phyloP scores from a whole-genome alignment of 2,329 filamentous ascomycete genomes.

The Neospermospora avenae region DNA sequence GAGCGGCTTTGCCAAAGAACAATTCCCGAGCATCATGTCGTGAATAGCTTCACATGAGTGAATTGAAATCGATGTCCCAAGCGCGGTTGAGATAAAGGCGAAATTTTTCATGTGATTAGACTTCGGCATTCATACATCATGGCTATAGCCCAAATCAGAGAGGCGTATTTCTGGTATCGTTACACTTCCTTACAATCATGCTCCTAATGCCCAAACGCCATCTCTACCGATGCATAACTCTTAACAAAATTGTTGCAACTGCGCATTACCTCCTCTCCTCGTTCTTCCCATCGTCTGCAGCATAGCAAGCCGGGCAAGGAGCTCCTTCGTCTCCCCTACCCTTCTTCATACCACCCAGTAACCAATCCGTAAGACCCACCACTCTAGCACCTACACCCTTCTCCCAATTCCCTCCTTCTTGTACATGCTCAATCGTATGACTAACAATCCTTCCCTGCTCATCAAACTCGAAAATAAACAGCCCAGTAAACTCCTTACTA shows the following conservation, averaged over 20 bases:
- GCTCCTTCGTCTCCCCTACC: slow-evolving; percentile 28
- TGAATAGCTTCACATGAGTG: too few species aligned
- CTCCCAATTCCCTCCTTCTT: slow-evolving; percentile 81
- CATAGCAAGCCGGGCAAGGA: slow-evolving; percentile 33
- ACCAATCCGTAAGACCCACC: slow-evolving; percentile 90
- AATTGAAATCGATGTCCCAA: too few species aligned
- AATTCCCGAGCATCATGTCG: too few species aligned
- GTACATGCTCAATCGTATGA: slow-evolving; percentile 92
- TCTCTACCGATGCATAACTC: neutral
- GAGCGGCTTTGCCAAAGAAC: too few species aligned
- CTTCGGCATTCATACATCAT: neutral
- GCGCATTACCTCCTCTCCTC: slow-evolving; percentile 1
- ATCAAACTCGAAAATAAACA: slow-evolving; percentile 97
- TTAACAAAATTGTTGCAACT: neutral
- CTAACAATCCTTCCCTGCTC: slow-evolving; percentile 75
- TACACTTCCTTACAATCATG: slow-evolving; percentile 1
- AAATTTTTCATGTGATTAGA: too few species aligned
- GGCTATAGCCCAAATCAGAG: slow-evolving; percentile 3
- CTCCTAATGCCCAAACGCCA: neutral
- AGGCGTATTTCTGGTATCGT: slow-evolving; percentile 6
- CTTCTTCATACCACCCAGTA: slow-evolving; percentile 73
- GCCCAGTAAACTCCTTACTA: slow-evolving; percentile 77
- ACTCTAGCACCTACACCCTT: slow-evolving; percentile 76
- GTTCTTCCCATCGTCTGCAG: slow-evolving; percentile 1
- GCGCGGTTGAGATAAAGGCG: too few species aligned